Conservation (phyloP, 257 asterid species). For the Henckelia pumila region DNA sequence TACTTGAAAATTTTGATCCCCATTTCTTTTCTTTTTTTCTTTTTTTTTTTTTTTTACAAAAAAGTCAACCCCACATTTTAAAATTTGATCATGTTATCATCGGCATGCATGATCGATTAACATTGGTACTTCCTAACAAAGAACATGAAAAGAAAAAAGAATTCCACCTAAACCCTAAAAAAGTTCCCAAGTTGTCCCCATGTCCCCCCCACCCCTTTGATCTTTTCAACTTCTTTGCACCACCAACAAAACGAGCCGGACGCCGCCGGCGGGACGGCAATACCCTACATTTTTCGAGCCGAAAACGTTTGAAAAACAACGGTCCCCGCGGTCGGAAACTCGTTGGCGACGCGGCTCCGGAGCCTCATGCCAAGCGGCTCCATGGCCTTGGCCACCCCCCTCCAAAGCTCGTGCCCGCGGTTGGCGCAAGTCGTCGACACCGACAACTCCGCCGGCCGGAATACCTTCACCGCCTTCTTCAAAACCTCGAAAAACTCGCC, state of each 20-base stretch:
- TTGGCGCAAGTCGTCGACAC: conserved; percentile 60
- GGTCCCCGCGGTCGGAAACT: conserved; percentile 59
- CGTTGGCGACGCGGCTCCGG: conserved; percentile 64
- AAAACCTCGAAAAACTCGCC: conserved; percentile 38
- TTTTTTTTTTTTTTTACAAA: conserved; percentile 28
- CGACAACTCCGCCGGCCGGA: conserved; percentile 67
- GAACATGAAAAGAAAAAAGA: conserved; percentile 22
- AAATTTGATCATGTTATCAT: conserved; percentile 35
- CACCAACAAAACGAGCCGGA: neutral
- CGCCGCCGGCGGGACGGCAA: neutral
- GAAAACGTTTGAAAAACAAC: conserved; percentile 73
- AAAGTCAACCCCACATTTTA: conserved; percentile 48
- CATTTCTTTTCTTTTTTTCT: conserved; percentile 15
- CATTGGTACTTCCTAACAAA: conserved; percentile 37
- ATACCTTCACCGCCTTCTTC: conserved; percentile 59
- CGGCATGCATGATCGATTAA: conserved; percentile 41
- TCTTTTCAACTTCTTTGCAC: conserved; percentile 28
- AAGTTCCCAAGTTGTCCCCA: conserved; percentile 27
- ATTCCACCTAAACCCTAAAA: conserved; percentile 43
- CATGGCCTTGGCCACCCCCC: conserved; percentile 52
- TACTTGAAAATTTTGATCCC: conserved; percentile 4
- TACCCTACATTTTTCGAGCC: conserved; percentile 45
- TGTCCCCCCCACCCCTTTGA: conserved; percentile 29
- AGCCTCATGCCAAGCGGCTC: conserved; percentile 73
- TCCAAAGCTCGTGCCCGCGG: conserved; percentile 48